Base-by-base conservation (phyloP, 768 basidiomycete species). In the Gloeophyllum trabeum region DNA sequence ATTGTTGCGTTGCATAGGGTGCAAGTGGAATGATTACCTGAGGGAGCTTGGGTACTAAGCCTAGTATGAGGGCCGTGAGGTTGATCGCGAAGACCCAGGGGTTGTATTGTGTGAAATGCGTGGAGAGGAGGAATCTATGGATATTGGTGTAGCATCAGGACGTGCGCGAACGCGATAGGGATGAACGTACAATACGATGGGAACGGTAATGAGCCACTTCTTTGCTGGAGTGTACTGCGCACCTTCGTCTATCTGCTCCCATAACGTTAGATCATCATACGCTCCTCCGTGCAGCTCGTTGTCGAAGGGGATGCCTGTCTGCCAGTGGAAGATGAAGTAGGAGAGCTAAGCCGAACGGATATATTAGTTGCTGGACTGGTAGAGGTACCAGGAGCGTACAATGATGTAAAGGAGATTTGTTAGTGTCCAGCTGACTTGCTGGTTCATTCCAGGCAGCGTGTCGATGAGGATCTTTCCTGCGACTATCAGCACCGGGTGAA, bases 201-300 rank as follows among this genome's bases (percentile, higher is more conserved):
- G 96, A 5, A 92, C 80, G 41, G 76, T 78, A 46, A 96, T 73
- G 22, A 99, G 69, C 90, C 92, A 98, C 59, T 99, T 99, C 68
- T 90, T 96, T 4, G 96, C 82, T 1, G 96, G 96, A 4, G 96
- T 99, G 62, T 98, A 96, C 55, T 98, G 96, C 1, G 93, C 96
- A 28, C 96, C 96, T 39, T 88, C 85, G 61, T 99, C 96, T 39
- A 99, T 99, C 70, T 99, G 96, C 57, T 99, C 96, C 96, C 96
- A 99, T 23, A 99, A 67, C 0, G 96, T 98, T 38, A 98, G 73
- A 53, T 97, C 90, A 59, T 98, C 96, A 62, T 94, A 99, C 10
- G 91, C 96, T 19, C 96, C 96, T 7, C 81, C 83, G 51, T 89
- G 85, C 35, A 83, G 66, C 46, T 86, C 80, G 43, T 77, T 81